These are phyloP conservation scores for Ustilago curta DNA, from an alignment of 1,284 basidiomycete genomes.

Conservation along the genomic window DNA sequence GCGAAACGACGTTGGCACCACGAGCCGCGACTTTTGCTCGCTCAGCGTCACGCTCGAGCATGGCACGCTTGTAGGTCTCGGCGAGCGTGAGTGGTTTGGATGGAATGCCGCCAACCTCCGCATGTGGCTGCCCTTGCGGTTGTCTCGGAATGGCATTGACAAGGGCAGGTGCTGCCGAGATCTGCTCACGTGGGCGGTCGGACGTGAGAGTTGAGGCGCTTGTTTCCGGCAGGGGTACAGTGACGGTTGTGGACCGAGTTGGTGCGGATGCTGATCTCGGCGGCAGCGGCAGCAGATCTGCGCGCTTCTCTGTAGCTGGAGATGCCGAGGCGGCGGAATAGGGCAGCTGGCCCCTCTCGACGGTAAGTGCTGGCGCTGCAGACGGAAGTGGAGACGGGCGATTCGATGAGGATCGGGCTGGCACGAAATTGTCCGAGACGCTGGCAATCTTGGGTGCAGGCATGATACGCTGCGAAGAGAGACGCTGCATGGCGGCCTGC, in stretches of 20 bases:
- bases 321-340: background rate
- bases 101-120: slow-evolving; percentile 5
- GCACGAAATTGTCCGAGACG: slow-evolving; percentile 18
- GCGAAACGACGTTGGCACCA: background rate
- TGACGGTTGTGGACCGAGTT: slow-evolving; percentile 1
- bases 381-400: slow-evolving; percentile 1
- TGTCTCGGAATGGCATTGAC: background rate
- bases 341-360: background rate
- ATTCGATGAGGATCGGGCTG: slow-evolving; percentile 5
- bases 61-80: slow-evolving; percentile 41
- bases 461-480: slow-evolving; percentile 41
- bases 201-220: slow-evolving; percentile 9
- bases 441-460: slow-evolving; percentile 14
- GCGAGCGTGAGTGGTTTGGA: slow-evolving; percentile 26
- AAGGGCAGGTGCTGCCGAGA: background rate
- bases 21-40: slow-evolving; percentile 14
- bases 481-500: slow-evolving; percentile 45
- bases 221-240: slow-evolving; percentile 27
- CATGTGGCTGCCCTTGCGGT: background rate
- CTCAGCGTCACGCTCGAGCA: slow-evolving; percentile 37
- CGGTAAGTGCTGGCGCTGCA: background rate
- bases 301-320: slow-evolving; percentile 2
- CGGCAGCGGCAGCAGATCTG: background rate
- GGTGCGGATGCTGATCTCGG: background rate
- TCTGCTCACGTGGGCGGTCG: background rate